Evolutionary conservation across 345 rosid species (phyloP).

Genomic region (Eucalyptus lansdowneana): DNA sequence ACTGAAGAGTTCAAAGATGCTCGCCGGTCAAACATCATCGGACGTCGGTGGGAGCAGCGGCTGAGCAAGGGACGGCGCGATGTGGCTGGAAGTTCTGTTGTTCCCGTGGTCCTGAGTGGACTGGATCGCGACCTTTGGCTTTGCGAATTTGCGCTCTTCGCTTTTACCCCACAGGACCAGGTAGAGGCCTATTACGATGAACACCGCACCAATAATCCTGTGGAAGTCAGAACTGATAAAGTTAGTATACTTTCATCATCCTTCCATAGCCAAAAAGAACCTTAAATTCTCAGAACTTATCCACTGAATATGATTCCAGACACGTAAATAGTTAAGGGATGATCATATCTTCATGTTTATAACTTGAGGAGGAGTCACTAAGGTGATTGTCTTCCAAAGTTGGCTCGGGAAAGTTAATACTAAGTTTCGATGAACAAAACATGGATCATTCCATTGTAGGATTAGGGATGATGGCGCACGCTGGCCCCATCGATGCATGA

Average conservation of each 20-base stretch:
- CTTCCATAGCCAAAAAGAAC: not conserved
- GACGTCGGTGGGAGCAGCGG: constrained; percentile 85
- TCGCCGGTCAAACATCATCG: constrained; percentile 49
- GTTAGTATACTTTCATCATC: not conserved
- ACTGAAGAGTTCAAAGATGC: not conserved
- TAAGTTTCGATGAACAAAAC: not conserved
- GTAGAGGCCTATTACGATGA: constrained; percentile 74
- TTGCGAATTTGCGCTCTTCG: constrained; percentile 61
- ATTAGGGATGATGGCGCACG: not conserved
- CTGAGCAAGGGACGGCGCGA: constrained; percentile 41
- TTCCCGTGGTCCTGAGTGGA: constrained; percentile 42
- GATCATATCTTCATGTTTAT: not conserved
- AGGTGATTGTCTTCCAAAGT: not conserved
- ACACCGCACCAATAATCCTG: constrained; percentile 84
- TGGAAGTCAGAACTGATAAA: not conserved
- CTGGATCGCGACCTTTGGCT: constrained; percentile 34
- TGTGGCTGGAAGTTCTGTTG: constrained; percentile 28
- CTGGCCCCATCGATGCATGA: not conserved
- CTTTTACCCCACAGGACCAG: constrained; percentile 88
- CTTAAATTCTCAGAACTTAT: not conserved
- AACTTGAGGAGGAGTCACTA: not conserved
- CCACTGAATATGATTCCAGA: not conserved
- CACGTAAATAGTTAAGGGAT: not conserved
- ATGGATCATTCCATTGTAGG: not conserved
- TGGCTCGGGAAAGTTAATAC: not conserved